Evolutionary conservation across 148 eudicot species (phyloP), one percentile per base, ranked within the genome.

Genomic region (Pouteria glomerata): DNA sequence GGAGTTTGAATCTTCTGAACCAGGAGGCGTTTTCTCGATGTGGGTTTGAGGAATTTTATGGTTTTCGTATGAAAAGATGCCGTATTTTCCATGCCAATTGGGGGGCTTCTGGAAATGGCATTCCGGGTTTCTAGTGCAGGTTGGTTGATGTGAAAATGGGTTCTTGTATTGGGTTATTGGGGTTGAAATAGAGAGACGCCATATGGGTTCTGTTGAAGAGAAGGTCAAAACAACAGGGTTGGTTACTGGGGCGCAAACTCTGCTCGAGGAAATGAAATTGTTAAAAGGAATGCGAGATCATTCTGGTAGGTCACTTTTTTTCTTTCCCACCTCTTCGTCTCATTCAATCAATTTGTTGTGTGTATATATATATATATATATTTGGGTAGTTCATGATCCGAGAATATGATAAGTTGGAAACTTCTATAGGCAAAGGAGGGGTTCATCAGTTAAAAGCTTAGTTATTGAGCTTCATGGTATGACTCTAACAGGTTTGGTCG

Each of bases 241-340:
- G 72, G 75, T 79, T 44, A 62, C 62, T 64, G 84, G 86, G 51
- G 77, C 88, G 65, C 84, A 87, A 33, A 83, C 74, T 76, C 63
- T 92, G 33, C 85, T 86, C 75, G 96, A 92, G 73, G 97, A 90
- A 73, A 85, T 86, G 89, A 89, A 86, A 75, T 51, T 88, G 72
- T 73, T 89, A 77, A 92, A 89, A 47, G 92, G 86, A 86, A 88
- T 90, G 85, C 96, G 88, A 79, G 97, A 90, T 48, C 91, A 92
- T 57, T 77, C 85, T 76, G 93, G 97, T 88, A 65, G 63, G 87
- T 70, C 55, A 34, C 56, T 63, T 71, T 60, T 5, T 27, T 45
- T 33, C 30, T 67, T 72, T 59, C 6, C 29, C 3, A 18, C 37
- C 18, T 61, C 37, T 31, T 10, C 8, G 3, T 61, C n/a, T 61